Conservation (phyloP, 805 yeast species). For the Barnettozyma californica region DNA sequence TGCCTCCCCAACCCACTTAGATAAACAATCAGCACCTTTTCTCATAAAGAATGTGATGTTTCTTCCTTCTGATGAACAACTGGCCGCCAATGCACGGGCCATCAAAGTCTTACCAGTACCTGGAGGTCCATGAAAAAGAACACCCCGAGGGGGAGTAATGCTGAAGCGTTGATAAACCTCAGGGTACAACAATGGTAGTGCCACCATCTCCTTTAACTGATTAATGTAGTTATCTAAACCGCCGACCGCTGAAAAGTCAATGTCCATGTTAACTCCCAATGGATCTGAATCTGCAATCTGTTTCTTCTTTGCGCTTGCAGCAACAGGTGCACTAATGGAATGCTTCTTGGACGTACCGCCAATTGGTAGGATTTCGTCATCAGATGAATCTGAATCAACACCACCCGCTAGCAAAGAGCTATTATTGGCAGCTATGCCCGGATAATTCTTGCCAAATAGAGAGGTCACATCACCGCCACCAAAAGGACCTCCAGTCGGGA, state of each 20-base stretch:
- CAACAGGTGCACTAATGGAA: constrained; percentile 28
- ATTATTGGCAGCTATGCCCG: constrained; percentile 25
- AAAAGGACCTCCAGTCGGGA: constrained; percentile 95
- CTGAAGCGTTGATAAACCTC: constrained; percentile 86
- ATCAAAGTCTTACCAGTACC: constrained; percentile 98
- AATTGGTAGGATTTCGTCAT: constrained; percentile 50
- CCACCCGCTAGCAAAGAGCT: constrained; percentile 22
- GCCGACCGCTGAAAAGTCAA: constrained; percentile 81
- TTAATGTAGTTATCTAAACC: constrained; percentile 88
- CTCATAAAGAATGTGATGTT: constrained; percentile 97
- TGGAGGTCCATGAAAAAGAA: constrained; percentile 96
- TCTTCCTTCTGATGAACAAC: constrained; percentile 77
- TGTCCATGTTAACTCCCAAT: constrained; percentile 80
- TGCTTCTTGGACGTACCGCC: constrained; percentile 33
- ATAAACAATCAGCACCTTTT: constrained; percentile 94
- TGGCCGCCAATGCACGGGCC: constrained; percentile 97
- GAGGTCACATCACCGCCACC: constrained; percentile 94
- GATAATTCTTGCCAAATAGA: constrained; percentile 64
- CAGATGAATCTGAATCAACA: constrained; percentile 57
- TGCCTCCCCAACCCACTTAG: constrained; percentile 99
- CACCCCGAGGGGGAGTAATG: constrained; percentile 96
- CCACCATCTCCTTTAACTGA: constrained; percentile 95
- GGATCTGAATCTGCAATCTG: constrained; percentile 88
- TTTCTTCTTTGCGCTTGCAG: constrained; percentile 37
- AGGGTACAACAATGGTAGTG: constrained; percentile 87